Base-by-base conservation (phyloP, 306 rosid species). In the Chamaecrista fasciculata region DNA sequence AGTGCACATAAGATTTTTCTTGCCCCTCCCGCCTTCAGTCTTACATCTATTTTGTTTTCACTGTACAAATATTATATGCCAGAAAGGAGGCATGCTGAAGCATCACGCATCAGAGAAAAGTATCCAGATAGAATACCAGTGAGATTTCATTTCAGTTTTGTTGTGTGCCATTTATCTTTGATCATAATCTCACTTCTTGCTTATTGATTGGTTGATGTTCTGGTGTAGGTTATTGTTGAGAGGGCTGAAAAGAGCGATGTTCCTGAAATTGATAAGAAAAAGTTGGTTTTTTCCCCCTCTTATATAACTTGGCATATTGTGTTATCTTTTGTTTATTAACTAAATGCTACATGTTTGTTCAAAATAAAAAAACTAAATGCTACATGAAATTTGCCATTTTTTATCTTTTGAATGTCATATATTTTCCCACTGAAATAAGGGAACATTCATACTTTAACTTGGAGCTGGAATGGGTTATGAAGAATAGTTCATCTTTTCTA, bases 71-170 rank as follows among this genome's bases (percentile, higher is more conserved):
- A 8, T 56, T 60, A 44, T 8, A n/a, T 72, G 68, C 34, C 83
- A 88, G 91, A 85, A 51, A 75, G 82, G 76, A 88, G 95, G 71
- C 79, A 77, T 73, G 89, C 85, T 11, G 95, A 85, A 76, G 82
- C 95, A 72, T 67, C 79, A 21, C 83, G 89, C 70, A 83, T 88
- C 55, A 79, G 95, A 50, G 91, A 81, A 69, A 78, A 85, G 47
- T 86, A 83, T 76, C 91, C 91, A 1, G 91, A 88, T 50, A 83
- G 95, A 81, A 83, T 85, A 61, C 91, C 89, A 31, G 91, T 85
- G 82, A 69, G 91, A 62, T 78, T 33, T 69, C 51, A 6, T 53
- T 55, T 33, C 19, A 47, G 25, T 40, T 47, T 25, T 65, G 11
- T 40, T 47, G 31, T 65, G 11, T 76, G 43, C 33, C 33, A 26